Percentiles rank a stretch among this genome's conserved stretches.
These are phyloP conservation scores for Colletotrichum ledebouriae DNA, from an alignment of 2,329 filamentous ascomycete species.

Conservation along the genomic window DNA sequence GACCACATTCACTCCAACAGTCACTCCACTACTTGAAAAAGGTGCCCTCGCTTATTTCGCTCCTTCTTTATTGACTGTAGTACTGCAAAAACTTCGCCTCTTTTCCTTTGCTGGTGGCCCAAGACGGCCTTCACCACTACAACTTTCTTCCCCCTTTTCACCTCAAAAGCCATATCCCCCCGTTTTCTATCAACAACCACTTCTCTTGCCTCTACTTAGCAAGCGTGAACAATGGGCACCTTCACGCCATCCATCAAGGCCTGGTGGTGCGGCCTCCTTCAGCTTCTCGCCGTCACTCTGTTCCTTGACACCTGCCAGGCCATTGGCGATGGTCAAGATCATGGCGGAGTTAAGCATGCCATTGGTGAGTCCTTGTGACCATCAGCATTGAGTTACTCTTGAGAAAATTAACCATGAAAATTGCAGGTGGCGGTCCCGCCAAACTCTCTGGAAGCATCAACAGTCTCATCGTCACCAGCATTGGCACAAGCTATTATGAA, in stretches of 20 bases:
- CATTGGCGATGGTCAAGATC: neutral
- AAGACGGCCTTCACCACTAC: too few relatives aligned
- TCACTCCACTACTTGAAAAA: too few relatives aligned
- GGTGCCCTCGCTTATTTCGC: too few relatives aligned
- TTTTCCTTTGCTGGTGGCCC: too few relatives aligned
- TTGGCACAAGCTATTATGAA: conserved; percentile 19
- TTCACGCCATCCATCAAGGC: neutral
- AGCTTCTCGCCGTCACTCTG: neutral
- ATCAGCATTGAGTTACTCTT: neutral
- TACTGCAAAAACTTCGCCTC: too few relatives aligned
- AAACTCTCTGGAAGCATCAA: too few relatives aligned
- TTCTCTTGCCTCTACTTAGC: neutral
- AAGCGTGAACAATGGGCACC: neutral
- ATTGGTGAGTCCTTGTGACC: too few relatives aligned
- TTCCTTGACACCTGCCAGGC: conserved; percentile 1
- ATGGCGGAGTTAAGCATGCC: conserved; percentile 1
- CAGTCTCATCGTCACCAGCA: conserved; percentile 14
- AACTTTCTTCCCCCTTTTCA: too few relatives aligned
- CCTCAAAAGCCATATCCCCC: too few relatives aligned
- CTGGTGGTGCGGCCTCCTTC: neutral
- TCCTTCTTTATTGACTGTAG: too few relatives aligned
- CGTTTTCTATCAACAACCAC: too few relatives aligned
- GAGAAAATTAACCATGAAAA: neutral
- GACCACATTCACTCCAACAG: too few relatives aligned
- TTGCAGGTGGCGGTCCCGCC: neutral